These are phyloP conservation scores for Saturnispora halmiae DNA, from an alignment of 805 yeast genomes.

Conservation along the genomic window DNA sequence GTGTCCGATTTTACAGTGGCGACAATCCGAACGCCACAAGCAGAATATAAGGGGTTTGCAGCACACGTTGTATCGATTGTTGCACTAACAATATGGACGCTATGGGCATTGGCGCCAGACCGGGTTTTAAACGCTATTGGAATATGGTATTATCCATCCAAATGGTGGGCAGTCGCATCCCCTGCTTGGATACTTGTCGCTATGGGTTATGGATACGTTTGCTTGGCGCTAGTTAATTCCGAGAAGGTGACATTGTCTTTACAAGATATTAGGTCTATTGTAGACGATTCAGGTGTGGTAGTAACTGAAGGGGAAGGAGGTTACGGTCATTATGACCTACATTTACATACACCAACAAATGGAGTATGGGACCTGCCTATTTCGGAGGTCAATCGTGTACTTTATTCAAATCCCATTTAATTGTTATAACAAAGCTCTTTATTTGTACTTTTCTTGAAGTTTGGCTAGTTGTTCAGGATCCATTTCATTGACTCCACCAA, in stretches of 20 bases:
- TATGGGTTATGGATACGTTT: constrained; percentile 66
- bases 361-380: constrained; percentile 86
- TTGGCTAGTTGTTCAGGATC: constrained; percentile 55
- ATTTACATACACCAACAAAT: constrained; percentile 53
- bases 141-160: constrained; percentile 74
- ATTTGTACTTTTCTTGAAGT: constrained; percentile 56
- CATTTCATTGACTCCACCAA: constrained; percentile 76
- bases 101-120: constrained; percentile 74
- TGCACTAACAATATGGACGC: constrained; percentile 44
- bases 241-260: constrained; percentile 60
- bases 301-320: constrained; percentile 19
- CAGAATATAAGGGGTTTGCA: constrained; percentile 86
- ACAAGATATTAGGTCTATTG: constrained; percentile 51
- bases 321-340: constrained; percentile 22
- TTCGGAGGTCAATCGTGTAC: constrained; percentile 53
- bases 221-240: constrained; percentile 61
- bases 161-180: constrained; percentile 83
- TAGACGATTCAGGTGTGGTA: constrained; percentile 49
- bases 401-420: constrained; percentile 19
- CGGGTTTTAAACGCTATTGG: constrained; percentile 41
- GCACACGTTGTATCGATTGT: constrained; percentile 60
- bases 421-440: background rate
- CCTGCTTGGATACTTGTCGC: constrained; percentile 63
- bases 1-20: constrained; percentile 60
- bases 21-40: constrained; percentile 43